Conservation (phyloP, 495 filamentous ascomycete species). For the Venustampulla echinocandica region DNA sequence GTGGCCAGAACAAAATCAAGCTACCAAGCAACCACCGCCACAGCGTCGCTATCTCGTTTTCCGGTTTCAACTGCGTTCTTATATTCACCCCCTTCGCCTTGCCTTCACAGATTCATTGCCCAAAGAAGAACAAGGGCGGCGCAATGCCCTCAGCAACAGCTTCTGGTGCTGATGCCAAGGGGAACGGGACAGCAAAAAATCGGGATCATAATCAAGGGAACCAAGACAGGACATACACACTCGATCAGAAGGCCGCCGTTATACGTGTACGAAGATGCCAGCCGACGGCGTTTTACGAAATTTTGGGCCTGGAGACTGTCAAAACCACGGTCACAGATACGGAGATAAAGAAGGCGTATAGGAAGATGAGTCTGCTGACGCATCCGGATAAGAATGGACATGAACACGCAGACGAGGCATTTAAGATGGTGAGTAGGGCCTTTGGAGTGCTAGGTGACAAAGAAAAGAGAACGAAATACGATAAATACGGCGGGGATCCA, state of each 20-base stretch:
- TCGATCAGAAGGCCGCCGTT: conserved; percentile 84
- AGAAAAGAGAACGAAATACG: conserved; percentile 82
- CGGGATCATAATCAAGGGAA: conserved; percentile 91
- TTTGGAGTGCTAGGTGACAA: conserved; percentile 90
- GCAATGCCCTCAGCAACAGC: conserved; percentile 74
- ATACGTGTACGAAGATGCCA: conserved; percentile 75
- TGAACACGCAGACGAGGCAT: conserved; percentile 91
- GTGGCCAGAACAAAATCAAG: not conserved
- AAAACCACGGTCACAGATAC: conserved; percentile 56
- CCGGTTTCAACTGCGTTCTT: not conserved
- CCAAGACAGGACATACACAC: conserved; percentile 78
- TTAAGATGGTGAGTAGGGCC: conserved; percentile 92
- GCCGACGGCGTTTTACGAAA: conserved; percentile 84
- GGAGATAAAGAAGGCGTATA: conserved; percentile 92
- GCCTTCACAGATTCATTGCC: not conserved
- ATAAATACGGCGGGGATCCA: conserved; percentile 83
- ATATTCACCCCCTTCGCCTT: not conserved
- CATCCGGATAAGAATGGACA: conserved; percentile 99
- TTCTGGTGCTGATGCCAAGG: conserved; percentile 43
- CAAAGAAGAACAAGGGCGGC: conserved; percentile 5
- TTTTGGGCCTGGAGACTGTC: conserved; percentile 58
- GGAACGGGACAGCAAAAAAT: conserved; percentile 55
- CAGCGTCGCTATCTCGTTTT: too few relatives aligned
- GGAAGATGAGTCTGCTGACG: conserved; percentile 77
- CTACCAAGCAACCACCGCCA: not conserved